Evolutionary conservation across 2,329 filamentous ascomycete species (phyloP).

Genomic region (Colletotrichum tropicale): DNA sequence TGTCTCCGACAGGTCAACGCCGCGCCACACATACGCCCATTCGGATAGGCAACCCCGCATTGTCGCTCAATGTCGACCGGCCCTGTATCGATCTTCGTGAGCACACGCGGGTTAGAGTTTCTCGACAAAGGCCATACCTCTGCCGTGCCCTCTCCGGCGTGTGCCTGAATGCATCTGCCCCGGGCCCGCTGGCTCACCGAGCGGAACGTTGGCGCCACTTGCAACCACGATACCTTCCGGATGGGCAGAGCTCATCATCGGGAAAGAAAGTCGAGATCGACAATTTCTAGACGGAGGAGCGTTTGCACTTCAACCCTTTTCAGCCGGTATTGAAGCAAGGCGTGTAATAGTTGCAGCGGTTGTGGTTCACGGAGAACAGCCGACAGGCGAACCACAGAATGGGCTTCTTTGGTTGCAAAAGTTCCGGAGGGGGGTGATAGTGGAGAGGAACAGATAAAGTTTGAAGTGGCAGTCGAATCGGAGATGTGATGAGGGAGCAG

Average conservation of each 20-base stretch:
- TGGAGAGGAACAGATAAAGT: background rate
- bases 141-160: background rate
- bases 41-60: background rate
- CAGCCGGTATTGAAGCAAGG: background rate
- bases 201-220: background rate
- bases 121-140: background rate
- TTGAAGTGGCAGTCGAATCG: background rate
- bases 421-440: background rate
- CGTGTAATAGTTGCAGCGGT: background rate
- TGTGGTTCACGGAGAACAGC: background rate
- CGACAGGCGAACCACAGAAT: background rate
- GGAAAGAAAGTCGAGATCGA: background rate
- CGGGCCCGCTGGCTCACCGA: background rate
- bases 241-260: background rate
- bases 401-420: background rate
- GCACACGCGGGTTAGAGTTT: background rate
- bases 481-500: background rate
- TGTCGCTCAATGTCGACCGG: conserved; percentile 12
- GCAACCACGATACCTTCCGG: background rate
- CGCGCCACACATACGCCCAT: background rate
- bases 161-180: background rate
- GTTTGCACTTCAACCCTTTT: background rate
- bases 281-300: background rate
- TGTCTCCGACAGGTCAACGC: conserved; percentile 3
- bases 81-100: background rate